These are phyloP conservation scores for Synchytrium microbalum DNA, from an alignment of 371 early-diverging fungal genomes.

Conservation along the genomic window DNA sequence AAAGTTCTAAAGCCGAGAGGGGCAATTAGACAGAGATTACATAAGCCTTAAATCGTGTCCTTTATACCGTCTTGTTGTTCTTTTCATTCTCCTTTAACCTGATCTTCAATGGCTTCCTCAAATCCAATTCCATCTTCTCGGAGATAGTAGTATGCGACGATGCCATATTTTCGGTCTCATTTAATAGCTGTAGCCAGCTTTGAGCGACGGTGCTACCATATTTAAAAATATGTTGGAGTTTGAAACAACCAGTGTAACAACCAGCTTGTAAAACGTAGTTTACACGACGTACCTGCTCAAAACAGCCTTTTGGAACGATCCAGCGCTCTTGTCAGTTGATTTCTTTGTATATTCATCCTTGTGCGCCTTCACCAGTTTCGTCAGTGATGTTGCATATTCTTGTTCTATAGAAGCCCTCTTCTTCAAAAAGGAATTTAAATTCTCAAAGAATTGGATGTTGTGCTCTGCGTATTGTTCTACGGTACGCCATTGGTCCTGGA, in stretches of 20 bases:
- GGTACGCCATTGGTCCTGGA: conserved; percentile 32
- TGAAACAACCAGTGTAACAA: not conserved
- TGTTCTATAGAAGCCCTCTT: conserved; percentile 28
- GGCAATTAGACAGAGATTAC: conserved; percentile 9
- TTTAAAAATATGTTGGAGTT: not conserved
- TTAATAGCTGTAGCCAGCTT: conserved; percentile 28
- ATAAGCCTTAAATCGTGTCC: not conserved
- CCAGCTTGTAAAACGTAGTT: not conserved
- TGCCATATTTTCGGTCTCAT: conserved; percentile 28
- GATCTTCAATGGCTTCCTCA: conserved; percentile 27
- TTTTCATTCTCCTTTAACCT: conserved; percentile 31
- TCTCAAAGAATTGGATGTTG: conserved; percentile 23
- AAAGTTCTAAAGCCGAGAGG: conserved; percentile 21
- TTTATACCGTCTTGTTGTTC: conserved; percentile 25
- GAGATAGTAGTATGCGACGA: conserved; percentile 14
- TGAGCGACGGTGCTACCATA: conserved; percentile 22
- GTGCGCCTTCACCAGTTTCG: conserved; percentile 26
- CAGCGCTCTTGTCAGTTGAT: conserved; percentile 10
- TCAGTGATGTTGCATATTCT: conserved; percentile 20
- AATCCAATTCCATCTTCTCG: conserved; percentile 26
- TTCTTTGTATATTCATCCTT: conserved; percentile 26
- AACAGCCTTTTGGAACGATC: conserved; percentile 21
- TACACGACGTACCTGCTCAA: conserved; percentile 18
- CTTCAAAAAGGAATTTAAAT: conserved; percentile 35
- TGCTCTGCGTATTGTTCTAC: conserved; percentile 26